Evolutionary conservation across 2,329 filamentous ascomycete genomes (phyloP).

Genomic region (Leptographium wingfieldii): DNA sequence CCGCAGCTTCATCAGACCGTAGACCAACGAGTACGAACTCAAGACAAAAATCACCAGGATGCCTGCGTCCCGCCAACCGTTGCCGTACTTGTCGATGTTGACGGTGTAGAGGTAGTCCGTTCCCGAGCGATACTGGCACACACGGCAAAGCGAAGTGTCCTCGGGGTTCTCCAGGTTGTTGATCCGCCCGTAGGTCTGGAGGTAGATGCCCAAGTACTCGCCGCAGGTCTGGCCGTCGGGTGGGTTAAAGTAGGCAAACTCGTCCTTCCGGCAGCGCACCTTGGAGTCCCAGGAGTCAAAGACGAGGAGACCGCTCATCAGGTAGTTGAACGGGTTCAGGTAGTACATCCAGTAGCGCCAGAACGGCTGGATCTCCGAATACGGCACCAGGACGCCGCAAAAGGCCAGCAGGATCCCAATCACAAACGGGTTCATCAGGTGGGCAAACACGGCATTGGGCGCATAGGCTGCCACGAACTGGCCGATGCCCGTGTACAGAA

Average conservation of each 20-base stretch:
- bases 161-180: constrained; percentile 48
- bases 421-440: constrained; percentile 42
- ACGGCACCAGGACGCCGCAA: constrained; percentile 63
- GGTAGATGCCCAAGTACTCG: constrained; percentile 42
- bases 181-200: constrained; percentile 31
- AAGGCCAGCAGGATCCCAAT: constrained; percentile 52
- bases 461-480: constrained; percentile 50
- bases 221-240: constrained; percentile 39
- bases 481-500: constrained; percentile 47
- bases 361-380: constrained; percentile 46
- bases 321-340: constrained; percentile 48
- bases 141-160: constrained; percentile 40
- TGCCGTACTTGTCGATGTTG: constrained; percentile 47
- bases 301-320: constrained; percentile 42
- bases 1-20: constrained; percentile 32
- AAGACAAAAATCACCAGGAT: constrained; percentile 44
- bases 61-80: constrained; percentile 53
- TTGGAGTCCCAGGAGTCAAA: constrained; percentile 35
- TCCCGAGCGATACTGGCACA: constrained; percentile 47
- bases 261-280: constrained; percentile 31
- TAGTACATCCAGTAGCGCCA: constrained; percentile 57
- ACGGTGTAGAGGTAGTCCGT: constrained; percentile 46
- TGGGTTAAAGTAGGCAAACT: constrained; percentile 40
- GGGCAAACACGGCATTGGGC: constrained; percentile 46
- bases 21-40: constrained; percentile 38